These are phyloP conservation scores for Amaranthus palmeri DNA, from an alignment of 148 eudicot genomes.

Conservation along the genomic window DNA sequence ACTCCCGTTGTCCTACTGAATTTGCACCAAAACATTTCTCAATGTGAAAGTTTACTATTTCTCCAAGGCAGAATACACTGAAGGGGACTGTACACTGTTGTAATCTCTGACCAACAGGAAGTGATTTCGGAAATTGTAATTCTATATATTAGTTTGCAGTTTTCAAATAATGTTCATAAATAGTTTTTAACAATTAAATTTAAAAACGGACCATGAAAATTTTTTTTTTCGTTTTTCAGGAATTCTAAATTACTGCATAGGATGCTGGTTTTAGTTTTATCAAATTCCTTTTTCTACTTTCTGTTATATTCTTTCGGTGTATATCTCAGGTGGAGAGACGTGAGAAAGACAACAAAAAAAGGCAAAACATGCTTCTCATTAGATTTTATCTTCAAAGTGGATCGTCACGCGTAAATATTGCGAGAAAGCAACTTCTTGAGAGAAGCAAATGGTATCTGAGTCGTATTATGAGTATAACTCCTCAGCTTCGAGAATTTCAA, in stretches of 20 bases:
- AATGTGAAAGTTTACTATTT: no score
- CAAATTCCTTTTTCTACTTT: slow-evolving; percentile 12
- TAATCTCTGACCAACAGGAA: no score
- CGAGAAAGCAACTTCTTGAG: slow-evolving; percentile 72
- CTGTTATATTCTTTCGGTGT: slow-evolving; percentile 12
- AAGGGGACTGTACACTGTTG: no score
- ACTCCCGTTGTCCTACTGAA: no score
- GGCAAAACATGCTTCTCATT: slow-evolving; percentile 59
- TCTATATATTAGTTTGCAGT: not conserved
- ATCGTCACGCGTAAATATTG: slow-evolving; percentile 59
- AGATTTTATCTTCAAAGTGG: slow-evolving; percentile 85
- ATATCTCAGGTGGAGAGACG: slow-evolving; percentile 77
- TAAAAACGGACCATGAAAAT: not conserved
- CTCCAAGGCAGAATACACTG: no score
- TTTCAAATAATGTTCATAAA: not conserved
- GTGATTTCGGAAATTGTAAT: no score
- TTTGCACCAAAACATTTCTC: no score
- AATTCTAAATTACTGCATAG: not conserved
- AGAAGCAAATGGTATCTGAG: slow-evolving; percentile 89
- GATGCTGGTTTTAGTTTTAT: not conserved
- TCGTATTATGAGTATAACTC: slow-evolving; percentile 87
- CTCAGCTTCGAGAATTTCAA: slow-evolving; percentile 93
- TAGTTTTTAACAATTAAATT: not conserved
- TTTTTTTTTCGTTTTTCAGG: no score
- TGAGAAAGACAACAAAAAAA: slow-evolving; percentile 72